Evolutionary conservation across 306 rosid genomes (phyloP), one percentile per base, ranked within the genome.

Genomic region (Acacia melanoxylon): DNA sequence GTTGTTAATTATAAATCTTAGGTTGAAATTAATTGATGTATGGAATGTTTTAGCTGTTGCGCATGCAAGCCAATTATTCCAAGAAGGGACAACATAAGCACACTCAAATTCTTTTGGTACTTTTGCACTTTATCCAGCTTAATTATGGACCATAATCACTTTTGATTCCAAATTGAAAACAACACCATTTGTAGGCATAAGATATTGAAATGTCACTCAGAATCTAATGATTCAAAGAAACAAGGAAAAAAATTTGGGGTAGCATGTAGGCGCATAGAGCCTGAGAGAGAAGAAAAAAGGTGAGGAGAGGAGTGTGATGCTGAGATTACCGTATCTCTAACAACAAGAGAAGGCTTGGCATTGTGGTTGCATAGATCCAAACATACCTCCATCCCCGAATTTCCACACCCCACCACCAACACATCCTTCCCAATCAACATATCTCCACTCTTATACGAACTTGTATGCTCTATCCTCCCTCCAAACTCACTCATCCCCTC

Each of bases 341-440:
- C 95, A 0, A 90, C 95, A 20, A 94, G 89, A 67, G 90, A 89
- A 13, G 98, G 93, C 31, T 22, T 82, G 74, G 98, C 97, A 80
- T 89, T 81, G 61, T 88, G 86, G 83, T 89, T 83, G 87, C 91
- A 92, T 24, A 94, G 92, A 89, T 94, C 98, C 79, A 94, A 86
- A 72, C 91, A 89, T 58, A 94, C 87, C 83, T 94, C 98, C 98
- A 92, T 90, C 65, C 98, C 98, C 0, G 98, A 94, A 79, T 94
- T 94, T 7, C 98, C 98, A 76, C 95, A 94, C 35, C 98, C 98
- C 65, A 94, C 91, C 10, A 94, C 98, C 89, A 94, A 86, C 74
- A 90, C 97, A 41, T 74, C 86, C 84, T 92, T 90, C 42, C 91
- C 97, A 12, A 82, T 16, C 58, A 90, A 92, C 85, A 54, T 10